Evolutionary conservation across 352 stramenopile species (phyloP).

Genomic region (Blastocystis sp.): DNA sequence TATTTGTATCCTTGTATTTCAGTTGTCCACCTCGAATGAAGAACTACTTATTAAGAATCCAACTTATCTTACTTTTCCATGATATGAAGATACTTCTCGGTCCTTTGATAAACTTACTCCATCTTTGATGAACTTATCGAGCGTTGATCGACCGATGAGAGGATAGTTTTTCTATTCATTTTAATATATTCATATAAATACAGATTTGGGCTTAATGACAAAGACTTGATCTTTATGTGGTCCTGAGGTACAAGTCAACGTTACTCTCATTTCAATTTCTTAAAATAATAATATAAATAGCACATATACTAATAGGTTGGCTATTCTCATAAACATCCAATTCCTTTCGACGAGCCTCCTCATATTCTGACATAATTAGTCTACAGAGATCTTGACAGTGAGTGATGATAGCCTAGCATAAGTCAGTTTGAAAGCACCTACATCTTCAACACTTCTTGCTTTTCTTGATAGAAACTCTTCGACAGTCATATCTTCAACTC

Average conservation of each 20-base stretch:
- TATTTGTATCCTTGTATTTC: conserved; percentile 51
- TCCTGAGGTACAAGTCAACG: neutral
- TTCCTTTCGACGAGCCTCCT: conserved; percentile 28
- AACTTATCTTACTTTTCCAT: neutral
- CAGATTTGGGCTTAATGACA: conserved; percentile 45
- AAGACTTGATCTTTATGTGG: conserved; percentile 18
- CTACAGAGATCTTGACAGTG: conserved; percentile 42
- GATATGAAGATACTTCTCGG: conserved; percentile 30
- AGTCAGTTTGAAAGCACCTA: neutral
- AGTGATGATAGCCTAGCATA: conserved; percentile 34
- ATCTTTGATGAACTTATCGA: neutral
- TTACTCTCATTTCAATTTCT: conserved; percentile 14
- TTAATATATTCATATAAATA: neutral
- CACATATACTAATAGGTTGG: neutral
- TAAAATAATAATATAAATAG: neutral
- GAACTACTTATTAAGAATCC: conserved; percentile 8
- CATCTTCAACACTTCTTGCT: conserved; percentile 3
- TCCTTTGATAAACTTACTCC: conserved; percentile 33
- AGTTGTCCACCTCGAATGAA: conserved; percentile 51
- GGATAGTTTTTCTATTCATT: conserved; percentile 48
- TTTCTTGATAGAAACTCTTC: conserved; percentile 48
- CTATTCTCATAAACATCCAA: neutral
- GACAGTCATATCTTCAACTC: conserved; percentile 33
- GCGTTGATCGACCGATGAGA: conserved; percentile 10
- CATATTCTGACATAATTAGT: conserved; percentile 48